Conservation (phyloP, 1,139 yeast species). For the Blastobotrys malaysiensis region DNA sequence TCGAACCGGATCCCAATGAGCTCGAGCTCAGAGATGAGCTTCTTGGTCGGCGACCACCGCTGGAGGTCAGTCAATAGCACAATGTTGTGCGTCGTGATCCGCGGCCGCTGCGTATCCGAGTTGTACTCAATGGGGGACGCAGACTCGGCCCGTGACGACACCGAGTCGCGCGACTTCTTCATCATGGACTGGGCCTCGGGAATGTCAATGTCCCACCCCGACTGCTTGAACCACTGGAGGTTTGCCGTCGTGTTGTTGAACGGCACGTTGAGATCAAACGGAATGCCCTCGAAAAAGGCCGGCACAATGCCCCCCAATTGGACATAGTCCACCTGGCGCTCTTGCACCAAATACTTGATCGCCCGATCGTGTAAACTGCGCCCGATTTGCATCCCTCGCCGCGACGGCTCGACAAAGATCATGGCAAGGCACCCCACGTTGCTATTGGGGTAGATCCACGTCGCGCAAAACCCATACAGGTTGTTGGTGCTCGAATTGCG, state of each 20-base stretch:
- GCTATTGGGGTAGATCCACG: constrained; percentile 43
- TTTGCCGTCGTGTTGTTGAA: constrained; percentile 6
- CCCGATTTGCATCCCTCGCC: constrained; percentile 55
- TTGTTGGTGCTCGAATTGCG: constrained; percentile 54
- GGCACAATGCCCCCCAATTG: constrained; percentile 53
- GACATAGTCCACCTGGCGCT: constrained; percentile 40
- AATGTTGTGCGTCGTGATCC: constrained; percentile 4
- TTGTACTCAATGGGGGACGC: neutral
- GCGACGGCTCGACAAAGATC: constrained; percentile 51
- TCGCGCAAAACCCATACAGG: constrained; percentile 52
- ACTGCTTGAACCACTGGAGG: constrained; percentile 28
- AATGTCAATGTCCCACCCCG: constrained; percentile 28
- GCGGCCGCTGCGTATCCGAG: neutral
- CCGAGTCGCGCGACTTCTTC: neutral
- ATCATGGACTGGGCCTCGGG: constrained; percentile 17
- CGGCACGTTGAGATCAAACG: constrained; percentile 13
- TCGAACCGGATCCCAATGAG: constrained; percentile 58
- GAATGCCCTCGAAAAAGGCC: constrained; percentile 41
- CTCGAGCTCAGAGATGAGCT: constrained; percentile 51
- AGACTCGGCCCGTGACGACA: neutral
- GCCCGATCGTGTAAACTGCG: constrained; percentile 54
- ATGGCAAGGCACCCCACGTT: constrained; percentile 45
- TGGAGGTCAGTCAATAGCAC: constrained; percentile 25
- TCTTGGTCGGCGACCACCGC: constrained; percentile 50
- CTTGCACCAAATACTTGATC: constrained; percentile 45